Base-by-base conservation (phyloP, 345 rosid genomes). In the Eucalyptus polybractea region DNA sequence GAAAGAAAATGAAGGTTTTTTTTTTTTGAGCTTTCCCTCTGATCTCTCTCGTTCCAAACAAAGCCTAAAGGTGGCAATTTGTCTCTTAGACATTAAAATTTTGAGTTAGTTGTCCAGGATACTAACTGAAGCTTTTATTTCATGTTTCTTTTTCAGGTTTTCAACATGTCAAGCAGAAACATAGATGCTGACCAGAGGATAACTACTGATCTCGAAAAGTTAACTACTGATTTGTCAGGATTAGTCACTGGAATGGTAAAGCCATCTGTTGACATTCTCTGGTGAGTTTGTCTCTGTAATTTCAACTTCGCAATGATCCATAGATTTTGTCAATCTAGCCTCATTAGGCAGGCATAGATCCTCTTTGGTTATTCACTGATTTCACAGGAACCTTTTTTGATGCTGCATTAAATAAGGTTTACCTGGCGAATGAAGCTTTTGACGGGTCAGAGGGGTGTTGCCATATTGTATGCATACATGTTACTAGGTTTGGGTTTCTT, bases 401-500 rank as follows among this genome's bases (percentile, higher is more conserved):
- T 87, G 88, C 69, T 89, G 90, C 87, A 89, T 88, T 89, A 81
- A 90, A 62, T 89, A 87, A 98, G 99, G 99, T 97, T 98, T 91
- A 96, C 99, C 76, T 98, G 99, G 99, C 97, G 99, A 93, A 98
- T 98, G 99, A 97, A 95, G 96, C 94, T 95, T 58, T 91, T 98
- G 94, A 97, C 98, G 62, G 99, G 99, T 87, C 96, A 44, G 91
- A 96, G 99, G 89, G 99, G 99, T 88, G 99, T 98, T 90, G 95
- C 96, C 91, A 97, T 98, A 88, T 93, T 98, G 90, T 98, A 98
- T 92, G 92, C 96, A 60, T 98, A 98, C 91, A 98, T 98, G 99
- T 93, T 97, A 86, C 94, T 98, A 85, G 99, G 99, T 91, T 94
- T 97, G 86, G 99, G 99, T 89, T 96, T 98, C 92, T 93, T 98